These are phyloP conservation scores for Trichaptum fuscoviolaceum DNA, from an alignment of 768 basidiomycete genomes.

Conservation along the genomic window DNA sequence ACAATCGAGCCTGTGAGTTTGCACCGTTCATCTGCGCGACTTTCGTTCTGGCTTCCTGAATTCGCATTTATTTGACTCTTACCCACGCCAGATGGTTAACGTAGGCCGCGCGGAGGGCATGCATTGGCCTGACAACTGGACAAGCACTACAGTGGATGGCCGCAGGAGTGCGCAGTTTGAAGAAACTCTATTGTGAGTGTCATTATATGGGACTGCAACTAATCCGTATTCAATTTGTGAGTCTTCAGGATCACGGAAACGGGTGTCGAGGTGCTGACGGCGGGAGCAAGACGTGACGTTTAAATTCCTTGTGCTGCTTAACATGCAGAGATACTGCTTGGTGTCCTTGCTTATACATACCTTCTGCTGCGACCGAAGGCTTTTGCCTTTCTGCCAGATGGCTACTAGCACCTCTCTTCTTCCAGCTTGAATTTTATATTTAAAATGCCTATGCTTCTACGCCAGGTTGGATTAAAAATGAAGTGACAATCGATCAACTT, in stretches of 20 bases:
- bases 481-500: too few species aligned
- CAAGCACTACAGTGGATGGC: slow-evolving; percentile 88
- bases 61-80: too few species aligned
- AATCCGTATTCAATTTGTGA: slow-evolving; percentile 15
- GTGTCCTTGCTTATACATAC: too few species aligned
- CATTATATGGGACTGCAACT: not conserved
- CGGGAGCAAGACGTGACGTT: slow-evolving; percentile 29
- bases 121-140: slow-evolving; percentile 97
- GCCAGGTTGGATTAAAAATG: too few species aligned
- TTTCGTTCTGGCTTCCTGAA: slow-evolving; percentile 6
- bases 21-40: too few species aligned
- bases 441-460: too few species aligned
- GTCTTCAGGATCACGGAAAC: slow-evolving; percentile 77
- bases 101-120: slow-evolving; percentile 67
- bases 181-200: slow-evolving; percentile 85
- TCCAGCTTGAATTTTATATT: too few species aligned
- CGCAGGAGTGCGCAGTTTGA: slow-evolving; percentile 95
- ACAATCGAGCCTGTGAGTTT: slow-evolving; percentile 64
- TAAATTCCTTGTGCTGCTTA: not conserved
- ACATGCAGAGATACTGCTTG: too few species aligned
- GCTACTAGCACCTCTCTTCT: too few species aligned
- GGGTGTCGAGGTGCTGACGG: slow-evolving; percentile 84
- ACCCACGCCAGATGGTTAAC: slow-evolving; percentile 76
- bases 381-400: too few species aligned
- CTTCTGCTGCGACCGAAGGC: too few species aligned